phyloP scores from a whole-genome alignment of 257 asterid species.

The Catharanthus roseus region DNA sequence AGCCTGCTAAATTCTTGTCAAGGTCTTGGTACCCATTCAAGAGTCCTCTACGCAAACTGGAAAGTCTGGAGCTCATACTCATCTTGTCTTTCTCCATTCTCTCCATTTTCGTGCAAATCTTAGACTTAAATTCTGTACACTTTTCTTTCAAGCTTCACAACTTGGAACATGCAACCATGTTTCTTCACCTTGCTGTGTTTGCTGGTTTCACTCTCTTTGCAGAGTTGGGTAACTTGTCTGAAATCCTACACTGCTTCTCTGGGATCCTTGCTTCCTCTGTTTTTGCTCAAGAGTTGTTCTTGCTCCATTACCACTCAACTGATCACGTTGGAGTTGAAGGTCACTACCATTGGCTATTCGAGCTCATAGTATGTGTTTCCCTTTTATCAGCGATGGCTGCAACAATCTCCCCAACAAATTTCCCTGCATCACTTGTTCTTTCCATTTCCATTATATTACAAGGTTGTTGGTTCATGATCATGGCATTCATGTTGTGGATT shows the following conservation, averaged over 20 bases:
- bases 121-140: conserved; percentile 40
- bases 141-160: conserved; percentile 52
- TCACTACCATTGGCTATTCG: conserved; percentile 83
- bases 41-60: conserved; percentile 29
- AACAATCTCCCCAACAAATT: conserved; percentile 42
- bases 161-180: conserved; percentile 69
- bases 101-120: conserved; percentile 47
- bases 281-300: conserved; percentile 70
- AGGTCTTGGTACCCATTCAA: conserved; percentile 65
- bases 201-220: conserved; percentile 50
- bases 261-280: conserved; percentile 62
- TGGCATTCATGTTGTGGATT: conserved; percentile 72
- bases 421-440: conserved; percentile 58
- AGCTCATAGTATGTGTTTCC: conserved; percentile 56
- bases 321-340: conserved; percentile 82
- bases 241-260: conserved; percentile 35
- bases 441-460: conserved; percentile 59
- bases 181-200: conserved; percentile 53
- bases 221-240: conserved; percentile 39
- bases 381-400: conserved; percentile 44
- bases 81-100: conserved; percentile 48
- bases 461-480: conserved; percentile 77
- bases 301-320: conserved; percentile 73
- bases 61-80: conserved; percentile 52
- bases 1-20: conserved; percentile 44